phyloP scores from a whole-genome alignment of 495 filamentous ascomycete species.

The Penicillium bialowiezense region DNA sequence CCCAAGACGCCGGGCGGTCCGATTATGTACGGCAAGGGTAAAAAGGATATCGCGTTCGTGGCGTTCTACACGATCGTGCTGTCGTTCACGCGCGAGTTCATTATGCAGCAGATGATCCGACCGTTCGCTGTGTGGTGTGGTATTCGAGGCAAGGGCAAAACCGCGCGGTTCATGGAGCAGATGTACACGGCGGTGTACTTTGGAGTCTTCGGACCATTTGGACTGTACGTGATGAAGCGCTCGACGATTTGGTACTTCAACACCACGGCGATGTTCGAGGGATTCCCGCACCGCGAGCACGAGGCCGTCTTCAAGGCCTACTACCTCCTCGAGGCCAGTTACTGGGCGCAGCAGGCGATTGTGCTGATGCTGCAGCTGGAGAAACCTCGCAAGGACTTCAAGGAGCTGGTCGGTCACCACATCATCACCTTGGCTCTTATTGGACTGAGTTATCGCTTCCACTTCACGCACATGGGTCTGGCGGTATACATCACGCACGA shows the following conservation, averaged over 20 bases:
- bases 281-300: conserved; percentile 84
- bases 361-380: conserved; percentile 87
- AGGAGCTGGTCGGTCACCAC: conserved; percentile 91
- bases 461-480: conserved; percentile 97
- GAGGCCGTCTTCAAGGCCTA: conserved; percentile 92
- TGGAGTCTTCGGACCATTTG: conserved; percentile 75
- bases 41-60: conserved; percentile 80
- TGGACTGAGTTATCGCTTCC: conserved; percentile 87
- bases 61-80: conserved; percentile 86
- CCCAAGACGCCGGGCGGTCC: conserved; percentile 49
- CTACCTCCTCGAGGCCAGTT: conserved; percentile 91
- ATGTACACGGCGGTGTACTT: conserved; percentile 98
- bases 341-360: conserved; percentile 95
- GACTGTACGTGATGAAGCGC: conserved; percentile 87
- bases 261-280: conserved; percentile 85
- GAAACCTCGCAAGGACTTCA: conserved; percentile 94
- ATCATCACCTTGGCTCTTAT: conserved; percentile 91
- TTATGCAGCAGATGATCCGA: conserved; percentile 90
- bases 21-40: conserved; percentile 86
- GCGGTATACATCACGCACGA: conserved; percentile 97
- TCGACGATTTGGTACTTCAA: conserved; percentile 99
- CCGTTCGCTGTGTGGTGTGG: conserved; percentile 70
- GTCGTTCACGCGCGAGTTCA: conserved; percentile 90
- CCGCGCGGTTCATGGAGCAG: conserved; percentile 95
- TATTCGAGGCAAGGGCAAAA: conserved; percentile 73